Conservation (phyloP, 2,329 filamentous ascomycete species). For the Paecilomyces sp. region DNA sequence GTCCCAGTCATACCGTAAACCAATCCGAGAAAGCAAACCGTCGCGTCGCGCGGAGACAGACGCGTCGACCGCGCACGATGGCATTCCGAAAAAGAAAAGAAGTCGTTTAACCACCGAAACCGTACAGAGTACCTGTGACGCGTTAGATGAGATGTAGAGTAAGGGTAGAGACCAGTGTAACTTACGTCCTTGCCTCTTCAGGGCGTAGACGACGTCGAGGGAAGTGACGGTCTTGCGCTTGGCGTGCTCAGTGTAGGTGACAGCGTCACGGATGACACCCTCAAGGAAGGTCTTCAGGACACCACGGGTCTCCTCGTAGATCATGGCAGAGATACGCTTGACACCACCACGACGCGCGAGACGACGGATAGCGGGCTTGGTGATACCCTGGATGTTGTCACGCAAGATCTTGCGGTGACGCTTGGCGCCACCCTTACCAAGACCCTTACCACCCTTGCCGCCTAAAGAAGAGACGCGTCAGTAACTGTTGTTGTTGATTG, state of each 20-base stretch:
- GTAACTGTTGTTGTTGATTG: background rate
- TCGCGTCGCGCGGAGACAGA: constrained; percentile 23
- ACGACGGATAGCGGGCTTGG: constrained; percentile 97
- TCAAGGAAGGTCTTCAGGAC: constrained; percentile 80
- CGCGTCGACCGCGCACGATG: constrained; percentile 27
- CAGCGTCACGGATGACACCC: constrained; percentile 69
- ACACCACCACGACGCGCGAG: constrained; percentile 98
- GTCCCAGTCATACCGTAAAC: constrained; percentile 38
- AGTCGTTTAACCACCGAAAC: constrained; percentile 71
- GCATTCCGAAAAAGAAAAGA: constrained; percentile 20
- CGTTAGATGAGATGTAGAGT: constrained; percentile 5
- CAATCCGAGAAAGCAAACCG: constrained; percentile 32
- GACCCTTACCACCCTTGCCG: constrained; percentile 94
- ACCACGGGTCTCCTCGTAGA: constrained; percentile 77
- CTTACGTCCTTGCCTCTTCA: constrained; percentile 51
- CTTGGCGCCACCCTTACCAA: constrained; percentile 98
- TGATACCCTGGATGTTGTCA: constrained; percentile 99
- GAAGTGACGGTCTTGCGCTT: constrained; percentile 57
- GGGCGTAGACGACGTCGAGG: constrained; percentile 56
- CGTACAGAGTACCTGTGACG: constrained; percentile 64
- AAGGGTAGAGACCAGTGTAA: background rate
- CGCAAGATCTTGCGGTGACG: constrained; percentile 98
- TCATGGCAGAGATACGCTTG: constrained; percentile 99
- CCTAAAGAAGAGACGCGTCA: constrained; percentile 44
- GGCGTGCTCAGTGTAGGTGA: constrained; percentile 77